Evolutionary conservation across 2,329 filamentous ascomycete genomes (phyloP).

Genomic region (Ophiostoma populinum): DNA sequence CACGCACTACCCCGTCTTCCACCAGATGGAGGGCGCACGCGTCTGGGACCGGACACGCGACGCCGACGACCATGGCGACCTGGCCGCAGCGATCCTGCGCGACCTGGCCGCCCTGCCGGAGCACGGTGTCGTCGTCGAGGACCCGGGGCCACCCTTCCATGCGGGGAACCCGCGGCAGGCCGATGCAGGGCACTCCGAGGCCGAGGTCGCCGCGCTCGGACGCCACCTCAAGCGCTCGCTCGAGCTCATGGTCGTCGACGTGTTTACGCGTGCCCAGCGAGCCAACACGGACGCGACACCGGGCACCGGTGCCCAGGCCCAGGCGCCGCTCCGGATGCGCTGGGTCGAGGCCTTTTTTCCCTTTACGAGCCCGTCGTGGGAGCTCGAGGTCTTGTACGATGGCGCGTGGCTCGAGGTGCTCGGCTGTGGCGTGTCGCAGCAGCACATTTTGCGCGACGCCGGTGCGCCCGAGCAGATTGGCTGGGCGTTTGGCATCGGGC

Average conservation of each 20-base stretch:
- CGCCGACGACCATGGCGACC: conserved; percentile 36
- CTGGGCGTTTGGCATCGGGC: conserved; percentile 89
- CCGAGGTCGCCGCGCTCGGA: conserved; percentile 67
- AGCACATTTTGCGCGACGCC: conserved; percentile 63
- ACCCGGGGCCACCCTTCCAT: conserved; percentile 65
- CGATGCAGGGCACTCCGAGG: conserved; percentile 45
- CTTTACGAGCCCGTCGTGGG: conserved; percentile 90
- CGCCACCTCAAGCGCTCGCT: conserved; percentile 78
- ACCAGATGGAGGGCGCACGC: conserved; percentile 93
- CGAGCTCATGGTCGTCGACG: conserved; percentile 75
- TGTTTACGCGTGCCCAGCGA: conserved; percentile 62
- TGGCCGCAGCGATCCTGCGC: conserved; percentile 48
- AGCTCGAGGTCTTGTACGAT: conserved; percentile 87
- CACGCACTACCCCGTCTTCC: conserved; percentile 91
- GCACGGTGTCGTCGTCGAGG: conserved; percentile 63
- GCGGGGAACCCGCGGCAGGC: conserved; percentile 65
- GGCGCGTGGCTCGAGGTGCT: conserved; percentile 93
- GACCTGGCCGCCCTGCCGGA: conserved; percentile 56
- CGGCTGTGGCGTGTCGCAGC: conserved; percentile 79
- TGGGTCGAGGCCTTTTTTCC: conserved; percentile 98
- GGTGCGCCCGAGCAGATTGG: conserved; percentile 59
- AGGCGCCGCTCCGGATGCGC: conserved; percentile 57
- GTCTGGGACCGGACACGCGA: conserved; percentile 58
- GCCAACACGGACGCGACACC: conserved; percentile 48
- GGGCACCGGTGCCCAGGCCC: neutral